Evolutionary conservation across 2,329 filamentous ascomycete genomes (phyloP).

Genomic region (Coniochaeta pulveracea): DNA sequence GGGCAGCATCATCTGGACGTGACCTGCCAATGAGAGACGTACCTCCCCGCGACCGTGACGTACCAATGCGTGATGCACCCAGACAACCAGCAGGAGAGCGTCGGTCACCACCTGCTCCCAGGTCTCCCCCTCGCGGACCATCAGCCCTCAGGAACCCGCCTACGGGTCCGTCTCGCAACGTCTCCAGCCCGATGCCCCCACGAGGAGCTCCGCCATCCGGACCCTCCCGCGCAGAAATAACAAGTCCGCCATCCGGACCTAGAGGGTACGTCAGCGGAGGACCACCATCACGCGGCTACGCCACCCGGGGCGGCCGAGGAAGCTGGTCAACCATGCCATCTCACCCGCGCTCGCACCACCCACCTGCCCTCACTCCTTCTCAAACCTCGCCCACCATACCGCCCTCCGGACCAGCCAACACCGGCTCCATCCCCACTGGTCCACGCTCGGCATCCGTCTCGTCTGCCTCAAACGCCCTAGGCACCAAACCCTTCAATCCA

Average conservation of each 20-base stretch:
- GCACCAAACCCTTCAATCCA: slow-evolving; percentile 41
- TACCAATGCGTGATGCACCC: slow-evolving; percentile 5
- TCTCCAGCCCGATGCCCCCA: slow-evolving; percentile 19
- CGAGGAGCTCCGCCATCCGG: slow-evolving; percentile 15
- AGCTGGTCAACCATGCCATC: too few species aligned
- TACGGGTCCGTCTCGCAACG: slow-evolving; percentile 31
- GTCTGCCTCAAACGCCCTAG: slow-evolving; percentile 17
- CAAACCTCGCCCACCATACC: slow-evolving; percentile 11
- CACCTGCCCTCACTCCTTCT: slow-evolving; percentile 15
- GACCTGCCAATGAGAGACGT: too few species aligned
- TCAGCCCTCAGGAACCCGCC: slow-evolving; percentile 40
- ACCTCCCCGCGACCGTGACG: too few species aligned
- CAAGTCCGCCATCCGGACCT: slow-evolving; percentile 39
- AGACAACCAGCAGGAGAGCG: slow-evolving; percentile 5
- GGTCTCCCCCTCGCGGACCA: slow-evolving; percentile 44
- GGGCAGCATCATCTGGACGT: not conserved
- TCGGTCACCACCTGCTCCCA: too few species aligned
- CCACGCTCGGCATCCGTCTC: slow-evolving; percentile 26
- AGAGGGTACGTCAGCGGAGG: slow-evolving; percentile 45
- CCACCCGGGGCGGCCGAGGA: slow-evolving; percentile 33
- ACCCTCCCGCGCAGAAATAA: slow-evolving; percentile 23
- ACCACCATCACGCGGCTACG: slow-evolving; percentile 28
- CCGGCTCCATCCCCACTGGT: slow-evolving; percentile 42
- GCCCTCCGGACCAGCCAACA: slow-evolving; percentile 25
- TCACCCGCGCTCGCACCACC: too few species aligned